Evolutionary conservation across 2,329 filamentous ascomycete genomes (phyloP), one percentile per base, ranked within the genome.

Genomic region (Stachybotrys chlorohalonatus): DNA sequence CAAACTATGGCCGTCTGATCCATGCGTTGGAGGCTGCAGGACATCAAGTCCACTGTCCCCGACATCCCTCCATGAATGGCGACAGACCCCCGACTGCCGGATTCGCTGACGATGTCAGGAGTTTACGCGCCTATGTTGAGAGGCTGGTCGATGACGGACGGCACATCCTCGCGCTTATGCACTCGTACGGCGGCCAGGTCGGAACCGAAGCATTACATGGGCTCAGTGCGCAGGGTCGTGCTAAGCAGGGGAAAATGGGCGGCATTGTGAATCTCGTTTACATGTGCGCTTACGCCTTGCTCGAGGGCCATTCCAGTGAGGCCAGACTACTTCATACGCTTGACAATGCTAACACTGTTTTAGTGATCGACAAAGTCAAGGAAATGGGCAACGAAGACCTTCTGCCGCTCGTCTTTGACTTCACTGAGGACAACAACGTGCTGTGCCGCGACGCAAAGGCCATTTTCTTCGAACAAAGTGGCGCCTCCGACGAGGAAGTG

Each of bases 291-390:
- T 50, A 47, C 50, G 46, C 52, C 16, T 30, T 50, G 3, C 13
- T 31, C 6, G 47, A 36, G n/a, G 31, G 47, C 16, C 13, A 31
- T 11, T 49, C 52, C 46, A 53, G 46, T 53, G 45, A 49, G 31
- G 2, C 2, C 8, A 47, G 9, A 16, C n/a, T 8, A 47, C 15
- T 13, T 8, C n/a, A 47, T 8, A 6, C 7, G 46, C 2, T 24
- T 47, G n/a, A 7, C 46, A 3, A 8, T 47, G 6, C 6, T 47
- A 9, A 42, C 16, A 5, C 24, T 24, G 11, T 45, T 17, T 2
- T n/a, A 49, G 46, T 45, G 46, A n/a, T 17, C 36, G 30, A 49
- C 39, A 53, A 55, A 32, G 53, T 61, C 47, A 49, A 49, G 47
- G 51, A 53, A 13, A 53, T 55, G 51, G 54, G 51, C 31, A 52